Evolutionary conservation across 305 asterid species (phyloP).

Genomic region (Fraxinus sp.): DNA sequence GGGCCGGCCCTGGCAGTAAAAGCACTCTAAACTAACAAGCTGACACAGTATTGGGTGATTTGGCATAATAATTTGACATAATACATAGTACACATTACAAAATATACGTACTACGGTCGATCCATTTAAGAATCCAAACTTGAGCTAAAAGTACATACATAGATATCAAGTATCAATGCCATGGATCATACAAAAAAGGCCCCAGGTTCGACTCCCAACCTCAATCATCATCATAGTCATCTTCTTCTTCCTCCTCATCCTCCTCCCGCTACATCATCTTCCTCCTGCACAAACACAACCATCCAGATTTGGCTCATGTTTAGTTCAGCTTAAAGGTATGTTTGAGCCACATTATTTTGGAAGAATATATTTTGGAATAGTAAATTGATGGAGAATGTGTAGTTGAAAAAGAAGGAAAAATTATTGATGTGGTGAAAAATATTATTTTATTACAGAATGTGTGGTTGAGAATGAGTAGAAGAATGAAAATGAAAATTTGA

Average conservation of each 20-base stretch:
- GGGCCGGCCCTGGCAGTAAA: not conserved
- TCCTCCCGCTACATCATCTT: slow-evolving; percentile 49
- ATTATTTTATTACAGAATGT: too few relatives aligned
- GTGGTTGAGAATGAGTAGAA: too few relatives aligned
- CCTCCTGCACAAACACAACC: slow-evolving; percentile 35
- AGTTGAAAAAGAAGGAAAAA: too few relatives aligned
- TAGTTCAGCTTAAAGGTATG: not conserved
- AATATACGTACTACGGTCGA: slow-evolving; percentile 20
- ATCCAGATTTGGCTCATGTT: not conserved
- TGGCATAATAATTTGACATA: not conserved
- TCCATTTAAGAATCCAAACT: slow-evolving; percentile 31
- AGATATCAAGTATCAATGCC: slow-evolving; percentile 30
- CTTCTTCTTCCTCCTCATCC: slow-evolving; percentile 29
- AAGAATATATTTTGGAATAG: too few relatives aligned
- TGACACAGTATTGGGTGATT: not conserved
- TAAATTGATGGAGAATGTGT: too few relatives aligned
- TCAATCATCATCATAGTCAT: slow-evolving; percentile 50
- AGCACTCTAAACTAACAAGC: not conserved
- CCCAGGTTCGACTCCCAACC: not conserved
- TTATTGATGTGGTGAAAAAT: too few relatives aligned
- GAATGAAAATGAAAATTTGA: too few relatives aligned
- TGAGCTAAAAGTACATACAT: slow-evolving; percentile 29
- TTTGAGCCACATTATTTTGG: too few relatives aligned
- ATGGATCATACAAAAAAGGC: slow-evolving; percentile 24
- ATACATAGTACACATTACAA: slow-evolving; percentile 12